Conservation (phyloP, 2,329 filamentous ascomycete species). For the Didymella segeticola region DNA sequence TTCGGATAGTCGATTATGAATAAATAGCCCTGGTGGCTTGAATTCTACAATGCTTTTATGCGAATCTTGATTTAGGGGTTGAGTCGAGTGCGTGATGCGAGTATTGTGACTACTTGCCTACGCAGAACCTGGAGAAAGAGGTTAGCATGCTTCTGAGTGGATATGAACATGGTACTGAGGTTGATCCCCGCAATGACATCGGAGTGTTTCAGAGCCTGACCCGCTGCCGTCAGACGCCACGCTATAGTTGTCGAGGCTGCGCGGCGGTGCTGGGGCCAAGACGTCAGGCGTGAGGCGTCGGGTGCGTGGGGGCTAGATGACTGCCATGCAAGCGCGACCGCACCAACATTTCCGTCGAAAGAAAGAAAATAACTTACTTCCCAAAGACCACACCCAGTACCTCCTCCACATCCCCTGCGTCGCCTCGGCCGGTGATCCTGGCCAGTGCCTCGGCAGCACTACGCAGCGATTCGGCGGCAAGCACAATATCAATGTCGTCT, state of each 20-base stretch:
- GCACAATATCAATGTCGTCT: slow-evolving; percentile 73
- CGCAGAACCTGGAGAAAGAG: slow-evolving; percentile 30
- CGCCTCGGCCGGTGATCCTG: slow-evolving; percentile 84
- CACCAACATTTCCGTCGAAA: not conserved
- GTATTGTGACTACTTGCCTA: slow-evolving; percentile 26
- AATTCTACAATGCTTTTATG: not conserved
- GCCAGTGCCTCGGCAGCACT: slow-evolving; percentile 57
- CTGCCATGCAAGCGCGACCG: no score
- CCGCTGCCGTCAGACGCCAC: slow-evolving; percentile 27
- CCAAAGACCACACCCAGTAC: slow-evolving; percentile 97
- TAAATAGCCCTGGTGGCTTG: no score
- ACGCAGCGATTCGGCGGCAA: slow-evolving; percentile 88
- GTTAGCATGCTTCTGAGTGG: no score
- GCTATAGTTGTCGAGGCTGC: slow-evolving; percentile 26
- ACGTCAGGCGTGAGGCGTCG: slow-evolving; percentile 5
- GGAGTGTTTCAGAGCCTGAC: not conserved
- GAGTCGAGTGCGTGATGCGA: no score
- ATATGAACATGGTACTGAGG: no score
- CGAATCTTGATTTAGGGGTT: not conserved
- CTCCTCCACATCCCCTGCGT: slow-evolving; percentile 89
- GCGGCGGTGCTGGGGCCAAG: slow-evolving; percentile 5
- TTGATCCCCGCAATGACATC: not conserved
- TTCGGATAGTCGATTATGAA: no score
- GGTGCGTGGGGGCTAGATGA: not conserved
- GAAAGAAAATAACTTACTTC: slow-evolving; percentile 68